Evolutionary conservation across 805 yeast species (phyloP).

Genomic region (Brettanomyces custersianus): DNA sequence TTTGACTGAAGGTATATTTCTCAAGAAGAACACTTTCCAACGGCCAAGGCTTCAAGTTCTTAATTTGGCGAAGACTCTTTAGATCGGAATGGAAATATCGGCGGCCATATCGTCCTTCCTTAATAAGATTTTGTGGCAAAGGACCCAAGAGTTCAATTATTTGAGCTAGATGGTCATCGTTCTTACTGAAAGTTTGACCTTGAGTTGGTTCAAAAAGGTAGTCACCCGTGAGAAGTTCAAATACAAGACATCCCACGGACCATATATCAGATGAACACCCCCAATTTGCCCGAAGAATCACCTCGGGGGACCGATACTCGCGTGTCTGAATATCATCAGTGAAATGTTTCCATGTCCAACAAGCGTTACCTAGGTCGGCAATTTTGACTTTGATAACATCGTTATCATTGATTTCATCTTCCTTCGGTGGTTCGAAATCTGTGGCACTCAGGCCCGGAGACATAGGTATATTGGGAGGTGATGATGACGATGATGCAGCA

Average conservation of each 20-base stretch:
- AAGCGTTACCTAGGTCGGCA: constrained; percentile 91
- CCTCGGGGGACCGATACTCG: constrained; percentile 90
- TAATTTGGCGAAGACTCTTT: constrained; percentile 58
- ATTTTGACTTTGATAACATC: constrained; percentile 72
- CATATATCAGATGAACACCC: constrained; percentile 93
- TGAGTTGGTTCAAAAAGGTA: constrained; percentile 85
- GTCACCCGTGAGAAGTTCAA: constrained; percentile 91
- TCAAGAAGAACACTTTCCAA: constrained; percentile 72
- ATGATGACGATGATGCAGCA: constrained; percentile 22
- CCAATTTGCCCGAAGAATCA: constrained; percentile 74
- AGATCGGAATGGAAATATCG: constrained; percentile 25
- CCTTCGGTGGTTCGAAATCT: constrained; percentile 26
- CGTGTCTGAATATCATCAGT: constrained; percentile 88
- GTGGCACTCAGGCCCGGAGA: constrained; percentile 28
- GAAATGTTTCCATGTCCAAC: constrained; percentile 72
- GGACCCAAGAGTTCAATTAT: constrained; percentile 55
- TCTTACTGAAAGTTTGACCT: constrained; percentile 70
- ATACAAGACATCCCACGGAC: constrained; percentile 89
- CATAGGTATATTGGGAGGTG: constrained; percentile 26
- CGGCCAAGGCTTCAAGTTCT: constrained; percentile 84
- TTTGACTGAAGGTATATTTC: constrained; percentile 66
- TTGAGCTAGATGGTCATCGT: constrained; percentile 95
- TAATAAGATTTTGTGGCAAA: constrained; percentile 49
- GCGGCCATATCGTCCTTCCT: constrained; percentile 49
- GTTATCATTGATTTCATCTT: constrained; percentile 27